Base-by-base conservation (phyloP, 345 rosid species). In the Gossypioides kirkii region DNA sequence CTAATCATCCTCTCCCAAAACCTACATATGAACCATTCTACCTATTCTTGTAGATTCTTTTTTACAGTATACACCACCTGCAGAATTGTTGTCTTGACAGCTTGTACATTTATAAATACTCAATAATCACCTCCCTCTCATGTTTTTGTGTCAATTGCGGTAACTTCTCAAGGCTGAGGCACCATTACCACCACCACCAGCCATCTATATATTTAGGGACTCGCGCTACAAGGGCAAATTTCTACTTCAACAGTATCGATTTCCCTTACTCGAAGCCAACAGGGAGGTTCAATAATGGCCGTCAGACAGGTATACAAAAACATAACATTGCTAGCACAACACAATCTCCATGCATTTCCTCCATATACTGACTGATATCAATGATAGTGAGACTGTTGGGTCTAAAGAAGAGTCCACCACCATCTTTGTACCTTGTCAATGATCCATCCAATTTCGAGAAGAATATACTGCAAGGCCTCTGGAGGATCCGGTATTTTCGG, bases 261-360 rank as follows among this genome's bases (percentile, higher is more conserved):
- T 81, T 38, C 71, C 83, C 77, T 56, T 52, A 52, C 49, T 77
- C 77, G 1, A 9, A 0, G 1, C 76, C 83, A 1, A 84, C 85
- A 0, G 85, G 85, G 42, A 77, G 87, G 74, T 84, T 81, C 65
- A 79, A 83, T 71, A 81, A 81, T 70, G 87, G 85, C 60, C 69
- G 77, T 52, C 68, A 78, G 54, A 83, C 80, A 46, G 80, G 84
- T 78, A 26, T 13, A 32, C 5, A 5, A 7, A 32, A 32, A 32
- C 38, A 32, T 5, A 32, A 32, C 7, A 5, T 32, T 32, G 38
- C 38, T 32, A 32, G 38, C 38, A 32, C 38, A 32, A 32, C 38
- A 32, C 38, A 32, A 32, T 32, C 38, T 7, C 38, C 38, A 32
- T 32, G 38, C 38, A 32, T 32, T 32, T 32, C 38, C 38, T 1